phyloP scores from a whole-genome alignment of 2,329 filamentous ascomycete species.

The Incumbomyces lentus region DNA sequence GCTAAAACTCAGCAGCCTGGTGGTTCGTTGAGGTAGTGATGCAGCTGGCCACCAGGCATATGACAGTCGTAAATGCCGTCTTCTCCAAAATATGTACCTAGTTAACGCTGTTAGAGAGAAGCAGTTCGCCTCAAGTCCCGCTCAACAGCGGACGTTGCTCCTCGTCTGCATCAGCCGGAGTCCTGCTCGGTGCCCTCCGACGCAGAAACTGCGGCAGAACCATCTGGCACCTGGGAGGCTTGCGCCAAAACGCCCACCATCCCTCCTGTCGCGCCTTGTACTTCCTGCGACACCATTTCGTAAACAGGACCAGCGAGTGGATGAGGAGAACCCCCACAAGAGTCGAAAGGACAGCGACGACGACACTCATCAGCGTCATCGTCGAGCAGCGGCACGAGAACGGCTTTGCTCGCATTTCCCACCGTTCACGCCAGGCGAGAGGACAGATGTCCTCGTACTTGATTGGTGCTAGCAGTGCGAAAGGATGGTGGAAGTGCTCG shows the following conservation, averaged over 20 bases:
- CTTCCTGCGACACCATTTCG: conserved; percentile 21
- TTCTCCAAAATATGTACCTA: too few species aligned
- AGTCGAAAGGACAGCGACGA: conserved; percentile 25
- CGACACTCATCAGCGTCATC: conserved; percentile 28
- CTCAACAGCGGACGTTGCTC: neutral
- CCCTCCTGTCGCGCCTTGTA: conserved; percentile 13
- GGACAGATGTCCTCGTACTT: conserved; percentile 29
- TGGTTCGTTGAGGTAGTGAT: too few species aligned
- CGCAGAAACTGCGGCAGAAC: too few species aligned
- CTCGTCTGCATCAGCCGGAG: conserved; percentile 8
- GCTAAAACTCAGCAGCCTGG: too few species aligned
- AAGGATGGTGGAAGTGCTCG: conserved; percentile 17
- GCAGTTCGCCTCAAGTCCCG: too few species aligned
- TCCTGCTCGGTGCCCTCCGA: too few species aligned
- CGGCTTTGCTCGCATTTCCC: conserved; percentile 31
- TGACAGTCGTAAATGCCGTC: too few species aligned
- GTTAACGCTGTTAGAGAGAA: too few species aligned
- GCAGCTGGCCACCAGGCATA: too few species aligned
- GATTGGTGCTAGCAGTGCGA: conserved; percentile 31
- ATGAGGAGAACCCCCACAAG: conserved; percentile 54
- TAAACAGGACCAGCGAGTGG: conserved; percentile 70
- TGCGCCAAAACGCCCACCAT: conserved; percentile 22
- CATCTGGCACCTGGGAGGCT: too few species aligned
- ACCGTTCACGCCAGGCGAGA: conserved; percentile 30
- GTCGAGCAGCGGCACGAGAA: conserved; percentile 34